Base-by-base conservation (phyloP, 306 rosid genomes). In the Medicago arabica region DNA sequence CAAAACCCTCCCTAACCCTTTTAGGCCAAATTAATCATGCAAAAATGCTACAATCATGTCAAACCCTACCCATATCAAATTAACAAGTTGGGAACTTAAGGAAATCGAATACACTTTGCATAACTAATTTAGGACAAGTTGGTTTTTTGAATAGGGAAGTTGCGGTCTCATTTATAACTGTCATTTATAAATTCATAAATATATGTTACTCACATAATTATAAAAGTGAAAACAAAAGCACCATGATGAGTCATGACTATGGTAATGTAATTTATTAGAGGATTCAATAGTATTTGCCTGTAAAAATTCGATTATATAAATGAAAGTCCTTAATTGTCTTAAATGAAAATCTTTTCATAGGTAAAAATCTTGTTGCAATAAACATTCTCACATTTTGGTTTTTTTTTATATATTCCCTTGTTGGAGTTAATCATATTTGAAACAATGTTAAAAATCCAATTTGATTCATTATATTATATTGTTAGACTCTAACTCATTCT, bases 1-100 rank as follows among this genome's bases (percentile, higher is more conserved):
- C 85, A 82, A 77, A 72, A 64, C 82, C 79, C 73, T 58, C 58
- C 82, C 53, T 53, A 44, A n/a, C 50, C 75, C 60, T 76, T 54
- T 44, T 76, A 75, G 63, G 25, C 81, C 69, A 54, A 64, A 71
- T 63, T 71, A 63, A 76, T 71, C 85, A 75, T 69, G 67, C n/a
- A 38, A 40, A 15, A 46, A 63, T 55, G 17, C 61, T 40, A 49
- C 25, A 49, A 67, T 75, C 80, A 67, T 57, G 12, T 59, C 75
- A 19, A 74, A 57, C 38, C 74, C 55, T 21, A 57, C 69, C 44
- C 62, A 11, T 44, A 55, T 65, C 25, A 34, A 44, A 81, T 72
- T 64, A 71, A 76, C 78, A 76, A 70, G 23, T 70, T 69, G 69
- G 68, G 34, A 44, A 28, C 51, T 75, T 39, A 25, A 13, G 80